Evolutionary conservation across 2,329 filamentous ascomycete species (phyloP).

Genomic region (Calcarisporium arbuscula): DNA sequence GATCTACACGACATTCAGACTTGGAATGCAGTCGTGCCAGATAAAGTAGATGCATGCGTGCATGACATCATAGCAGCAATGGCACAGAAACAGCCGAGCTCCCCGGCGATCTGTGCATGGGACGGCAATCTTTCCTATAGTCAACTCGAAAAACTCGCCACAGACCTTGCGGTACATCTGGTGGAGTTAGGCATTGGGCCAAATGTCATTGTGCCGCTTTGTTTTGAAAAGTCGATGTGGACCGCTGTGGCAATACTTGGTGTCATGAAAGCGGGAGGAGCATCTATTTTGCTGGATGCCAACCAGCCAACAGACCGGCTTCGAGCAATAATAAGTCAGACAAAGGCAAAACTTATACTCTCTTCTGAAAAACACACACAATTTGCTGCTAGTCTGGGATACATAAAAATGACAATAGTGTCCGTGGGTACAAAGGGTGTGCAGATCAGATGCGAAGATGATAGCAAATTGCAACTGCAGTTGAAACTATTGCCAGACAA

Average conservation of each 20-base stretch:
- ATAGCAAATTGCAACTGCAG: background rate
- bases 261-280: slow-evolving; percentile 23
- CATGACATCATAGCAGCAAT: slow-evolving; percentile 16
- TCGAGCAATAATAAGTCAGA: background rate
- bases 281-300: slow-evolving; percentile 5
- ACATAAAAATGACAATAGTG: too few relatives aligned
- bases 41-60: slow-evolving; percentile 9
- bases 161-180: slow-evolving; percentile 6
- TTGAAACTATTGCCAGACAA: too few relatives aligned
- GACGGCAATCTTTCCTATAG: slow-evolving; percentile 17
- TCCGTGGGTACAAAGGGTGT: background rate
- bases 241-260: slow-evolving; percentile 20
- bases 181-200: slow-evolving; percentile 12
- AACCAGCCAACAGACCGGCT: background rate
- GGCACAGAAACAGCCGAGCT: slow-evolving; percentile 5
- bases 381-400: too few relatives aligned
- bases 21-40: slow-evolving; percentile 13
- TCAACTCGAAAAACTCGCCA: slow-evolving; percentile 8
- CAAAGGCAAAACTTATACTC: background rate
- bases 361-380: background rate
- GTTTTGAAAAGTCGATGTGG: slow-evolving; percentile 27
- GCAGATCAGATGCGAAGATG: too few relatives aligned
- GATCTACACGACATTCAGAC: slow-evolving; percentile 7
- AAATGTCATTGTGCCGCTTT: slow-evolving; percentile 19
- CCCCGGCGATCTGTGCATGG: slow-evolving; percentile 16